Percentiles rank a stretch among this genome's conserved stretches.
Conservation (phyloP, 139 green algal species). For the Auxenochlorella pyrenoidosa region DNA sequence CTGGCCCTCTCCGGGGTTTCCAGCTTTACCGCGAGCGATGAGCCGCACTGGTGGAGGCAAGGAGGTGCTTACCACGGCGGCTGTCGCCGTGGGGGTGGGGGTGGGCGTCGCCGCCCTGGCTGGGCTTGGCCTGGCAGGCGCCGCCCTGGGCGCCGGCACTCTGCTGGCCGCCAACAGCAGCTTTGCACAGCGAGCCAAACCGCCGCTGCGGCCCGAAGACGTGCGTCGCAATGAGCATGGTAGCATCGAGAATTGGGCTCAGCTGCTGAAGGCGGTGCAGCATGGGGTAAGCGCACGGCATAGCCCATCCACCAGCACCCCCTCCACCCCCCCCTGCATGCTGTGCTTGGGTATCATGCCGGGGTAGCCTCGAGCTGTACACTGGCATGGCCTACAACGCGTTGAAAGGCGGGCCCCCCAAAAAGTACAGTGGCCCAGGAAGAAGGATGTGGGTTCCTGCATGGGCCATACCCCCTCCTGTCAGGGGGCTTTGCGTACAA, state of each 20-base stretch:
- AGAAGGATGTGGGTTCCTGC: no score
- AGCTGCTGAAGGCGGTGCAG: conserved; percentile 30
- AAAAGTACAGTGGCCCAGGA: no score
- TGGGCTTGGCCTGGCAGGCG: conserved; percentile 21
- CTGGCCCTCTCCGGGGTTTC: no score
- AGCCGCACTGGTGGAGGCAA: conserved; percentile 28
- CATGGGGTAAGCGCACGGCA: conserved; percentile 32
- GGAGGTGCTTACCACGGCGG: conserved; percentile 30
- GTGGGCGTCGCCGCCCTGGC: conserved; percentile 38
- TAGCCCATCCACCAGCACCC: background rate
- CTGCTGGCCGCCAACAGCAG: background rate
- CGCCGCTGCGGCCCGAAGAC: conserved; percentile 15
- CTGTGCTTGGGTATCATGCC: no score
- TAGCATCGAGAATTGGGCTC: conserved; percentile 36
- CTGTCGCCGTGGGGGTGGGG: conserved; percentile 26
- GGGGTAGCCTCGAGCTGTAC: no score
- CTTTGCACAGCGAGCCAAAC: conserved; percentile 1
- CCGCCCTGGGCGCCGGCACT: background rate
- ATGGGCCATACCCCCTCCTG: no score
- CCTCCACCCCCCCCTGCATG: no score
- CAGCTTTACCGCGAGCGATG: background rate
- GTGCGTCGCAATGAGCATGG: conserved; percentile 39
- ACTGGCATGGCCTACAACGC: no score
- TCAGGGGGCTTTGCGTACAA: no score
- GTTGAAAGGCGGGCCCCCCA: no score